Evolutionary conservation across 75 land plant genomes (phyloP).

Genomic region (Cryptomeria japonica): DNA sequence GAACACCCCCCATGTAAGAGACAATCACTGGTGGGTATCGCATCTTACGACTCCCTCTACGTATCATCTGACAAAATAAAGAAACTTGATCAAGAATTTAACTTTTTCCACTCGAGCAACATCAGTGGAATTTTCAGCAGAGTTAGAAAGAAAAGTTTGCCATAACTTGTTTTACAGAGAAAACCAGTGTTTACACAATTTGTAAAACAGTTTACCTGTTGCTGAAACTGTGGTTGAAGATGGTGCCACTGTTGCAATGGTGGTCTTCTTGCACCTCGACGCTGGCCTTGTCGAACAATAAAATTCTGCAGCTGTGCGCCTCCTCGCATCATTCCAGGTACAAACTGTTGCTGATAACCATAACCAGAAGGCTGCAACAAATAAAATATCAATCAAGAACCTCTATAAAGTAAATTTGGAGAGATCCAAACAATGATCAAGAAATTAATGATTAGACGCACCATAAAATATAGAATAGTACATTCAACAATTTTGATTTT

Average conservation of each 20-base stretch:
- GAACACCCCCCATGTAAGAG: too few relatives aligned
- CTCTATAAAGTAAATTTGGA: too few relatives aligned
- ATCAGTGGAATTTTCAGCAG: neutral
- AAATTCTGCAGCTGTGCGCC: constrained; percentile 74
- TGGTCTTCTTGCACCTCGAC: constrained; percentile 63
- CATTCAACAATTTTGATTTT: too few relatives aligned
- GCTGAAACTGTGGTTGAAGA: constrained; percentile 50
- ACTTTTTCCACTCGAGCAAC: neutral
- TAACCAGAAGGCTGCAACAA: constrained; percentile 65
- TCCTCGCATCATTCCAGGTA: constrained; percentile 86
- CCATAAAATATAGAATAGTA: too few relatives aligned
- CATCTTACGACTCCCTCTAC: constrained; percentile 49
- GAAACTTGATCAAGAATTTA: neutral
- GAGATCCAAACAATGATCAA: too few relatives aligned
- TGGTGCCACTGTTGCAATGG: constrained; percentile 47
- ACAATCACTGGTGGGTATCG: constrained; percentile 66
- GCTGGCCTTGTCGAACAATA: constrained; percentile 68
- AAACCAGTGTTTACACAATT: neutral
- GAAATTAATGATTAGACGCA: too few relatives aligned
- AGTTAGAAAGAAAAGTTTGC: neutral
- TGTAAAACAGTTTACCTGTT: constrained; percentile 28
- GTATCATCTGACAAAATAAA: constrained; percentile 52
- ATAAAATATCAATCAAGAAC: too few relatives aligned
- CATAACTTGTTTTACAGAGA: neutral
- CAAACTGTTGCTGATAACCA: constrained; percentile 86